These are phyloP conservation scores for Candida pseudofarinosa DNA, from an alignment of 805 yeast genomes.

Conservation along the genomic window DNA sequence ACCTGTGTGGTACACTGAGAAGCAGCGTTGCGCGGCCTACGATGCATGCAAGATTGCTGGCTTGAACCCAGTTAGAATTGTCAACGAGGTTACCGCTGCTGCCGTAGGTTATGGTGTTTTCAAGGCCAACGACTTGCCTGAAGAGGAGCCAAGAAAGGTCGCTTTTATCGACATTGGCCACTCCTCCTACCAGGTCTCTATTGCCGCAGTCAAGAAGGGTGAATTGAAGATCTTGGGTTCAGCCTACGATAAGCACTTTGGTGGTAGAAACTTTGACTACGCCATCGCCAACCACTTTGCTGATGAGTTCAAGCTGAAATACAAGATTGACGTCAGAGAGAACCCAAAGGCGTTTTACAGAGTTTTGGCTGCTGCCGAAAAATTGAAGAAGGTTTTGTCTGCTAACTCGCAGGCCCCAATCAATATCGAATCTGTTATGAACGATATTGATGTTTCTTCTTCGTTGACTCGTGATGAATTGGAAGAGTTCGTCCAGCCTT, in stretches of 20 bases:
- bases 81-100: constrained; percentile 97
- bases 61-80: constrained; percentile 95
- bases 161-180: constrained; percentile 97
- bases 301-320: constrained; percentile 83
- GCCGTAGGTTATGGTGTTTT: constrained; percentile 99
- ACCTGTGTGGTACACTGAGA: constrained; percentile 96
- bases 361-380: constrained; percentile 87
- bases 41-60: constrained; percentile 97
- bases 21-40: constrained; percentile 91
- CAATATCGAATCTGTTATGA: constrained; percentile 93
- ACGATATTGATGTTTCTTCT: constrained; percentile 93
- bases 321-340: constrained; percentile 86
- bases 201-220: constrained; percentile 92
- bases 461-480: constrained; percentile 86
- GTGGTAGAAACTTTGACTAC: constrained; percentile 95
- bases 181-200: constrained; percentile 85
- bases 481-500: constrained; percentile 83
- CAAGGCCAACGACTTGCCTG: constrained; percentile 89
- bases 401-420: constrained; percentile 95
- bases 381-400: constrained; percentile 90
- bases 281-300: constrained; percentile 96
- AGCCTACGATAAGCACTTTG: constrained; percentile 92
- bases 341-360: constrained; percentile 96
- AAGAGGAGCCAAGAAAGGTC: constrained; percentile 83
- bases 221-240: constrained; percentile 91